phyloP scores from a whole-genome alignment of 805 yeast species.

The Hyphopichia homilentoma region DNA sequence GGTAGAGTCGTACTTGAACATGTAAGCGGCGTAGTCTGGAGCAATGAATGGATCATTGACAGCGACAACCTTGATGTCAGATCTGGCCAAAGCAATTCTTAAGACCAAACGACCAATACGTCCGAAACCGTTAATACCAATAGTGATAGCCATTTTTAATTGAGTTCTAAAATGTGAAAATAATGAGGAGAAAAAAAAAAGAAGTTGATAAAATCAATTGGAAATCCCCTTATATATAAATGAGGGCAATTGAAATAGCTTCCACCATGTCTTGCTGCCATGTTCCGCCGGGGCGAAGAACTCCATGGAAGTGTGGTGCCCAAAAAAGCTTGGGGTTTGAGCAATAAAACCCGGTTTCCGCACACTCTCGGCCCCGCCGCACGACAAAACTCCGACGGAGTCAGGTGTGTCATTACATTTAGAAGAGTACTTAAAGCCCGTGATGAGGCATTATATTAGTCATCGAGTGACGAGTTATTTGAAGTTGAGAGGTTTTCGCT shows the following conservation, averaged over 20 bases:
- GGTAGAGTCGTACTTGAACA: constrained; percentile 94
- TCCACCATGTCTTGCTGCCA: too few relatives aligned
- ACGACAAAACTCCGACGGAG: constrained; percentile 2
- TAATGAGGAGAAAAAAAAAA: not conserved
- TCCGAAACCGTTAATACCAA: constrained; percentile 95
- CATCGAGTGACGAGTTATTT: too few relatives aligned
- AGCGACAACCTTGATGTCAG: constrained; percentile 78
- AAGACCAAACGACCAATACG: constrained; percentile 89
- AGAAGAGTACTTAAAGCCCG: too few relatives aligned
- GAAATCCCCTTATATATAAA: not conserved
- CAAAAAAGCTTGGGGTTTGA: too few relatives aligned
- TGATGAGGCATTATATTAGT: too few relatives aligned
- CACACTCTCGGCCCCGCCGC: not conserved
- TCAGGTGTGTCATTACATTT: too few relatives aligned
- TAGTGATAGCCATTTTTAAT: constrained; percentile 52
- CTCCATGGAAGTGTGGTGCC: constrained; percentile 7
- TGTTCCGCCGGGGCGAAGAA: constrained; percentile 13
- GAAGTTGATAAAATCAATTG: not conserved
- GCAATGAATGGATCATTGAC: constrained; percentile 90
- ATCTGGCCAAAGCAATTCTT: constrained; percentile 73
- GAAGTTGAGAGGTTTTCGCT: too few relatives aligned
- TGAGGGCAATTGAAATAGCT: too few relatives aligned
- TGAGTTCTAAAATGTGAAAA: not conserved
- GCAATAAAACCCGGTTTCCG: too few relatives aligned
- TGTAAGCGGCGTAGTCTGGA: constrained; percentile 88